Base-by-base conservation (phyloP, 2,329 filamentous ascomycete species). In the Chrysoporthe puriensis region DNA sequence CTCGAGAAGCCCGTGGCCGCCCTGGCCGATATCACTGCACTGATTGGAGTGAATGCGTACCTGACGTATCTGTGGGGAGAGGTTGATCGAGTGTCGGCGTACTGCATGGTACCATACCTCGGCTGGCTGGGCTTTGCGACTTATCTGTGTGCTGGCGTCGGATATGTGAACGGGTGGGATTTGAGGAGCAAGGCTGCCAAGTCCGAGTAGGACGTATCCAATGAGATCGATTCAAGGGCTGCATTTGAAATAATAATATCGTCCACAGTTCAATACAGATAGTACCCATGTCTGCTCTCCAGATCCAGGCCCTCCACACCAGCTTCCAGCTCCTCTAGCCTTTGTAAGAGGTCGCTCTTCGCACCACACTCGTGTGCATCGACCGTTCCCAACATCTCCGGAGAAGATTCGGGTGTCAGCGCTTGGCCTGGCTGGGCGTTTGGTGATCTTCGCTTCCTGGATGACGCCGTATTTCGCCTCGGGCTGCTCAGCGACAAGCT, bases 71-170 rank as follows among this genome's bases (percentile, higher is more conserved):
- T 91, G 66, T 97, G 93, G 90, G 87, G 88, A 69, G 83, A 88
- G 69, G 86, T 95, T 56, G 94, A 97, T 76, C 77, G 83, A n/a
- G 84, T 89, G 13, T 89, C 93, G 21, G 91, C 88, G 13, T 94
- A 88, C 87, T 84, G 88, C 72, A 84, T 96, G 79, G 86, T 87
- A 34, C 95, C 94, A 0, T 97, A 97, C 76, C 80, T 96, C 40
- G 91, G 83, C n/a, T 97, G 95, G 95, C 80, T 97, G 72, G 83
- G 89, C 60, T 97, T 96, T 76, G 94, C 94, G 43, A 93, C 91
- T 0, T 98, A 97, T 76, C 81, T 97, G 65, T 93, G 89, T 73
- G 88, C 87, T 1, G 88, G 88, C 0, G 85, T 89, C 3, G 89
- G 90, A 1, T 82, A 90, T 71, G 76, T 93, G 77, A 94, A 93